Base-by-base conservation (phyloP, 169 alveolate genomes). In the Plasmodium relictum region DNA sequence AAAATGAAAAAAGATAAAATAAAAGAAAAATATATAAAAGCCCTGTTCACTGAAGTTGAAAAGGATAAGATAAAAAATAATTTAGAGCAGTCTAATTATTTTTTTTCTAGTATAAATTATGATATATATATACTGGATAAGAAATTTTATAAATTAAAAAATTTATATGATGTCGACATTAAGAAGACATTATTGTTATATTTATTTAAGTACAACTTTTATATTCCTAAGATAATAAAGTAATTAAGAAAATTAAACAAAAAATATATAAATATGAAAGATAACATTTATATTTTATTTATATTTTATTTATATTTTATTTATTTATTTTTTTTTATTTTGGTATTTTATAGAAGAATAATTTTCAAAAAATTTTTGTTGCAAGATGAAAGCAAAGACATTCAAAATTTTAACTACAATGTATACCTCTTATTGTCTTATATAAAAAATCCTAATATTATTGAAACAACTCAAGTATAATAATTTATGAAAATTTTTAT, bases 361-460 rank as follows among this genome's bases (percentile, higher is more conserved):
- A 80, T 80, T 52, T 80, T 80, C 72, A 80, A 80, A 69, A 80
- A 69, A 68, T 37, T 66, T 16, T 71, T 80, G n/a, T 61, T 80
- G 9, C 63, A 80, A 52, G 42, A 80, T 42, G 90, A 80, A 4
- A 45, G 48, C n/a, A 44, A 56, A 52, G 73, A 80, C 24, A 58
- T n/a, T 22, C 50, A 9, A 37, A 65, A 80, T 48, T 68, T 80
- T 50, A 80, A 80, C 61, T 80, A 80, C 72, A 70, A 61, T 59
- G 37, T 80, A 44, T 80, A 80, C 14, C 91, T 80, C 41, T 80
- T 80, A 45, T 61, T 80, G 37, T 80, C 91, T 10, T 80, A 66
- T 68, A 16, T 80, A 37, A 80, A 80, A 61, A 80, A 80, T 44
- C 80, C 91, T 10, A 80, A 54, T 48, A 59, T 80, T 45, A 66